These are phyloP conservation scores for Apiotrichum gracile DNA, from an alignment of 1,284 basidiomycete genomes.

Conservation along the genomic window DNA sequence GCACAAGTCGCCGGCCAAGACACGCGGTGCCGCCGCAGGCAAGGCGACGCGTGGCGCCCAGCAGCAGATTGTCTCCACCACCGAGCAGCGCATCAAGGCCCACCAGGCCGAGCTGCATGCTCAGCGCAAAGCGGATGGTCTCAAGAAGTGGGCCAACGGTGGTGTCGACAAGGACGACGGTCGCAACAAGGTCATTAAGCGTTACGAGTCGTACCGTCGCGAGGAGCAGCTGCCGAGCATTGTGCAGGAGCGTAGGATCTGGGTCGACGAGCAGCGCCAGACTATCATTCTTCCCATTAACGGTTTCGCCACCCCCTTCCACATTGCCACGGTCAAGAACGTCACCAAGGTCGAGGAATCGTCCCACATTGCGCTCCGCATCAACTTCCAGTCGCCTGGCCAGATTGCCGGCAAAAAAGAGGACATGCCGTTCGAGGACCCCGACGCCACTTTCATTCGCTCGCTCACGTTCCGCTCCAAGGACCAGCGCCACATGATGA, in stretches of 20 bases:
- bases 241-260: slow-evolving; percentile 74
- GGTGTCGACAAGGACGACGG: slow-evolving; percentile 58
- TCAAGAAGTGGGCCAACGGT: slow-evolving; percentile 68
- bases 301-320: slow-evolving; percentile 94
- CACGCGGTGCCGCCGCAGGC: slow-evolving; percentile 55
- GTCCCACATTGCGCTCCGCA: slow-evolving; percentile 87
- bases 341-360: slow-evolving; percentile 96
- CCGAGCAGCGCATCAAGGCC: slow-evolving; percentile 65
- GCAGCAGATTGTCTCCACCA: slow-evolving; percentile 67
- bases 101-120: slow-evolving; percentile 84
- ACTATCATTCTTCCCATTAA: slow-evolving; percentile 89
- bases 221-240: slow-evolving; percentile 81
- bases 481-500: slow-evolving; percentile 82
- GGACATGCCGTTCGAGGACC: slow-evolving; percentile 97
- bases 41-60: slow-evolving; percentile 64
- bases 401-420: slow-evolving; percentile 98
- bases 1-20: slow-evolving; percentile 30
- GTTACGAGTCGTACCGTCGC: slow-evolving; percentile 94
- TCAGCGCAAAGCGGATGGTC: slow-evolving; percentile 71
- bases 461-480: slow-evolving; percentile 90
- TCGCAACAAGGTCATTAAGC: slow-evolving; percentile 73
- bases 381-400: slow-evolving; percentile 98
- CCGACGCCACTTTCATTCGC: slow-evolving; percentile 92
- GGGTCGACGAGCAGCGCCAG: slow-evolving; percentile 82
- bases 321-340: slow-evolving; percentile 98